Evolutionary conservation across 2,329 filamentous ascomycete genomes (phyloP), one percentile per base, ranked within the genome.

Genomic region (Tolypocladium tropicale): DNA sequence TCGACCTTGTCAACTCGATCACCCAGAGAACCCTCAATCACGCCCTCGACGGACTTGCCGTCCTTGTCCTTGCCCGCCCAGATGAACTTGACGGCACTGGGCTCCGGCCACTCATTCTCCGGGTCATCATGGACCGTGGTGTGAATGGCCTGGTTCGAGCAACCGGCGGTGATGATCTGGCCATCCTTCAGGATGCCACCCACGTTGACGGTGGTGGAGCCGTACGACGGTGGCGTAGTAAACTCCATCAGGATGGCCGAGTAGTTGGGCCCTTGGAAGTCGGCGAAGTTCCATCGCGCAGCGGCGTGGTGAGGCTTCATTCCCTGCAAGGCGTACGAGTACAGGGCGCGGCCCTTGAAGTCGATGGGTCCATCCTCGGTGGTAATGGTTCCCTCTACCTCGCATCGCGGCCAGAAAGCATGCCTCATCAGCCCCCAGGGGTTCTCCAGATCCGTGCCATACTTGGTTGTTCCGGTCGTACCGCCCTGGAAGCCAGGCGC

Each of bases 251-350:
- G 78, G 62, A 95, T 75, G 32, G 92, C 93, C 32, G 92, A 94
- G 75, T 90, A 88, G 23, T 79, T 90, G 25, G 90, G 87, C 16
- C 89, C 86, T 70, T 97, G 92, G 77, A 96, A 96, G 74, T 92
- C 84, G 72, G 83, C 80, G 76, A 96, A 99, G 74, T 94, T 96
- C 94, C 94, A 99, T 60, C 82, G 84, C 33, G 89, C 85, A 59
- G 93, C 92, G 58, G 91, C 89, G 70, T 99, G 95, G 72, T 99
- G 94, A 43, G 94, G 94, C 81, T 99, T 99, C 93, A 97, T 97
- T 70, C 92, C 94, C 76, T 97, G 94, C 53, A 97, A 76, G 43
- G 90, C 92, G 71, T 94, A 88, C 62, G 87, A 79, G 74, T 91
- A 93, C 65, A 95, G 77, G 34, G 85, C 91, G 60, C 79, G 83